phyloP scores from a whole-genome alignment of 2,329 filamentous ascomycete species.

The Apiospora koreana region DNA sequence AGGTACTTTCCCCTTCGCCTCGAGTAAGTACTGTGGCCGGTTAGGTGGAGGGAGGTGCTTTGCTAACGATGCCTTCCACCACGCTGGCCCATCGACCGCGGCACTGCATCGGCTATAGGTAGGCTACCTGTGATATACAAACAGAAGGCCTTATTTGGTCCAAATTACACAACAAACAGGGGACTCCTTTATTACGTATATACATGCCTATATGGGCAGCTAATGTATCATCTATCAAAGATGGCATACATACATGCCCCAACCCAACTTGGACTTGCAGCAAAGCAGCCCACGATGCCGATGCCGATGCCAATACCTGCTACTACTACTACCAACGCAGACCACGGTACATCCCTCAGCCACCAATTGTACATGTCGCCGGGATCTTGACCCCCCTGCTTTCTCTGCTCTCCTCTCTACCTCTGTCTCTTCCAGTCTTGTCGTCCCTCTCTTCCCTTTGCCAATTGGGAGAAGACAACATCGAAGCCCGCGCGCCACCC shows the following conservation, averaged over 20 bases:
- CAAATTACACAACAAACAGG: conserved; percentile 4
- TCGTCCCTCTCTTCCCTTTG: neutral
- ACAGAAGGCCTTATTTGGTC: neutral
- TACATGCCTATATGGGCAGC: neutral
- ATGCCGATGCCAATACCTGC: no score
- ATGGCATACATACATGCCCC: neutral
- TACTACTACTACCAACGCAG: conserved; percentile 5
- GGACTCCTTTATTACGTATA: neutral
- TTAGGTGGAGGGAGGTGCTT: neutral
- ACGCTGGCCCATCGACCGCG: neutral
- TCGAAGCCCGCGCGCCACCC: conserved; percentile 1
- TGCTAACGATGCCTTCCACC: neutral
- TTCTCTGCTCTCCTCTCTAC: neutral
- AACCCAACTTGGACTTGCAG: neutral
- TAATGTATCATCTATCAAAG: neutral
- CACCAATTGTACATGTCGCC: neutral
- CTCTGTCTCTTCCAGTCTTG: neutral
- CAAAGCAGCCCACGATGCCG: neutral
- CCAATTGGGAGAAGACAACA: neutral
- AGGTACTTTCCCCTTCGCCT: neutral
- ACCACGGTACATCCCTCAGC: neutral
- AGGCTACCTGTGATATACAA: neutral
- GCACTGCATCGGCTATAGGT: neutral
- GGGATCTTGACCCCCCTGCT: neutral
- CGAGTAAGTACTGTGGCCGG: neutral